A percentile compares a stretch with the other conserved stretches of the same genome.
Evolutionary conservation across 352 stramenopile species (phyloP).

Genomic region (Aphanomyces astaci): DNA sequence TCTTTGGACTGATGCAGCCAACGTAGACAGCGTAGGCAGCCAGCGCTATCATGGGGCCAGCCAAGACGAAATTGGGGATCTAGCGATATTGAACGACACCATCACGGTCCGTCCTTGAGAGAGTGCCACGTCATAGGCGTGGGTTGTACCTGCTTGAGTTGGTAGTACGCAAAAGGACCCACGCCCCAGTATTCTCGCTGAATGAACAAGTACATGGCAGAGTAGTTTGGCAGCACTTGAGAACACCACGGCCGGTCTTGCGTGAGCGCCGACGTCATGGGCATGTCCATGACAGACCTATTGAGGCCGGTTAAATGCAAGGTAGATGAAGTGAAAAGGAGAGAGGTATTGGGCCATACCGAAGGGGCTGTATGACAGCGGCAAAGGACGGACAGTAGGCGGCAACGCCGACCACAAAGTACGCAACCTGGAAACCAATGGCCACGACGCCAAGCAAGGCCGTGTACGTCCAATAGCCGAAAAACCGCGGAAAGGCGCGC

Average conservation of each 20-base stretch:
- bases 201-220: slow-evolving; percentile 90
- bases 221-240: slow-evolving; percentile 55
- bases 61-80: slow-evolving; percentile 92
- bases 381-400: slow-evolving; percentile 54
- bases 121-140: background rate
- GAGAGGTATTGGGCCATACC: background rate
- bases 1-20: background rate
- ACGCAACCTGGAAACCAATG: slow-evolving; percentile 53
- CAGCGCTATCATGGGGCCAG: slow-evolving; percentile 74
- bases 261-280: slow-evolving; percentile 21
- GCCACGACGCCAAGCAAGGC: slow-evolving; percentile 50
- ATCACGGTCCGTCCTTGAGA: background rate
- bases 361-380: slow-evolving; percentile 17
- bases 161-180: slow-evolving; percentile 89
- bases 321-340: background rate
- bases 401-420: slow-evolving; percentile 53
- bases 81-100: background rate
- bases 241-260: slow-evolving; percentile 63
- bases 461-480: slow-evolving; percentile 51
- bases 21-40: slow-evolving; percentile 52
- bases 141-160: slow-evolving; percentile 65
- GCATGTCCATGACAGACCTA: slow-evolving; percentile 6
- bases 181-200: slow-evolving; percentile 95
- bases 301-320: background rate
- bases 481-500: slow-evolving; percentile 28